These are phyloP conservation scores for Cystobasidium sp. DNA, from an alignment of 1,284 basidiomycete species.

Conservation along the genomic window DNA sequence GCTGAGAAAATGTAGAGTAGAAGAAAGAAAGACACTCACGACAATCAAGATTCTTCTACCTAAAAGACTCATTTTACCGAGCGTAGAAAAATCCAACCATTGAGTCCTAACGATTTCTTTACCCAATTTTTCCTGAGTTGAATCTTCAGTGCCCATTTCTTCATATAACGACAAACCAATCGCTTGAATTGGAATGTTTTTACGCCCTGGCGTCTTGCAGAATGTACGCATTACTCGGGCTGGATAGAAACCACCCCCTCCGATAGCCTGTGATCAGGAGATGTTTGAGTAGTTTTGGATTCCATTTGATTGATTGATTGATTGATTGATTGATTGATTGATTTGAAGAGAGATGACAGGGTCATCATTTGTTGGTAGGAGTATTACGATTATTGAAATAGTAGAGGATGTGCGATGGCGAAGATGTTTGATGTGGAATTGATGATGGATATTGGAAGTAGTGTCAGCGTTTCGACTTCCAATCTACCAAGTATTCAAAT, in stretches of 20 bases:
- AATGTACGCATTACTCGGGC: conserved; percentile 91
- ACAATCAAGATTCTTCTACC: conserved; percentile 81
- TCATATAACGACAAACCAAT: conserved; percentile 93
- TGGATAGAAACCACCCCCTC: conserved; percentile 80
- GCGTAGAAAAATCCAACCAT: conserved; percentile 70
- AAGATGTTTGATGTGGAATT: no score
- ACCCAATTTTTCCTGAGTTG: conserved; percentile 64
- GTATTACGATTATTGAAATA: no score
- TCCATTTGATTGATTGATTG: no score
- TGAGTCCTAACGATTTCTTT: conserved; percentile 86
- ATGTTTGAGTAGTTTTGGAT: no score
- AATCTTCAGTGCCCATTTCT: conserved; percentile 60
- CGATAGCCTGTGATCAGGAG: conserved; percentile 5
- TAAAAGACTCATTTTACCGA: conserved; percentile 68
- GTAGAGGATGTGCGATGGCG: no score
- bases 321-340: no score
- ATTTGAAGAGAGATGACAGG: no score
- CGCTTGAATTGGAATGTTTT: conserved; percentile 84
- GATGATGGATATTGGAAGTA: conserved; percentile 53
- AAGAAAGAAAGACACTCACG: conserved; percentile 61
- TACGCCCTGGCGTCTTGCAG: conserved; percentile 71
- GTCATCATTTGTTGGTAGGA: no score
- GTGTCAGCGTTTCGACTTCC: conserved; percentile 33
- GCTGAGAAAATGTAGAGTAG: not conserved
- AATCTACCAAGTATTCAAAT: conserved; percentile 64